Percentiles rank a stretch among this genome's conserved stretches.
These are phyloP conservation scores for Camellia lanceoleosa DNA, from an alignment of 148 eudicot species.

Conservation along the genomic window DNA sequence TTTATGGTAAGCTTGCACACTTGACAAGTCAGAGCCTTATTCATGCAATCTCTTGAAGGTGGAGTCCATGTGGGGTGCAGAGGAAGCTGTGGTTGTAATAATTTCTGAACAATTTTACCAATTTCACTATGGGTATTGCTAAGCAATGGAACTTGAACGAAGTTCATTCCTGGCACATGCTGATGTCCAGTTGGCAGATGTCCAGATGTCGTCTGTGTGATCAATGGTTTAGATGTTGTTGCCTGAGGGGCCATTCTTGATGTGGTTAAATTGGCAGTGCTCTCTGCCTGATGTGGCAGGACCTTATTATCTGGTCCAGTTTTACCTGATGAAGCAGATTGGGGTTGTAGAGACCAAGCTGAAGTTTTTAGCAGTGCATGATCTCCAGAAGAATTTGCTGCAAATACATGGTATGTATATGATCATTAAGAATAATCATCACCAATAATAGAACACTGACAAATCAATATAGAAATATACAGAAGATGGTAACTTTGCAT, in stretches of 20 bases:
- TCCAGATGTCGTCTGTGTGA: conserved; percentile 43
- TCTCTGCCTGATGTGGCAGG: conserved; percentile 40
- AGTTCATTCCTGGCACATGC: conserved; percentile 44
- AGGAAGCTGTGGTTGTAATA: conserved; percentile 50
- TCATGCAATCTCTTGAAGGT: conserved; percentile 93
- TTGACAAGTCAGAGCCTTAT: conserved; percentile 68
- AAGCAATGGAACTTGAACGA: conserved; percentile 42
- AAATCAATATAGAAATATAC: background rate
- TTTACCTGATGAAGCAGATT: conserved; percentile 39
- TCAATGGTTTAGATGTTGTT: conserved; percentile 35
- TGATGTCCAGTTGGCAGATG: conserved; percentile 32
- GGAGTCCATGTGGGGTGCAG: conserved; percentile 63
- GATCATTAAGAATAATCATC: background rate
- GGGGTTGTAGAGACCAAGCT: conserved; percentile 55
- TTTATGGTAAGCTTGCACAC: conserved; percentile 56
- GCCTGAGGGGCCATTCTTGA: conserved; percentile 41
- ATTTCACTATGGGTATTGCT: conserved; percentile 62
- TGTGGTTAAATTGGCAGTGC: conserved; percentile 31
- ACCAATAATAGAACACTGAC: background rate
- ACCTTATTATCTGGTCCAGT: conserved; percentile 43
- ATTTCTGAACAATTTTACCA: conserved; percentile 66
- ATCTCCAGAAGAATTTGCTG: conserved; percentile 45
- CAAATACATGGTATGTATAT: conserved; percentile 14
- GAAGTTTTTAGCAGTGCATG: conserved; percentile 42
- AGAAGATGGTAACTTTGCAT: background rate